A percentile compares a stretch with the other conserved stretches of the same genome.
Conservation (phyloP, 1,139 yeast species). For the Geotrichum histeridarum region DNA sequence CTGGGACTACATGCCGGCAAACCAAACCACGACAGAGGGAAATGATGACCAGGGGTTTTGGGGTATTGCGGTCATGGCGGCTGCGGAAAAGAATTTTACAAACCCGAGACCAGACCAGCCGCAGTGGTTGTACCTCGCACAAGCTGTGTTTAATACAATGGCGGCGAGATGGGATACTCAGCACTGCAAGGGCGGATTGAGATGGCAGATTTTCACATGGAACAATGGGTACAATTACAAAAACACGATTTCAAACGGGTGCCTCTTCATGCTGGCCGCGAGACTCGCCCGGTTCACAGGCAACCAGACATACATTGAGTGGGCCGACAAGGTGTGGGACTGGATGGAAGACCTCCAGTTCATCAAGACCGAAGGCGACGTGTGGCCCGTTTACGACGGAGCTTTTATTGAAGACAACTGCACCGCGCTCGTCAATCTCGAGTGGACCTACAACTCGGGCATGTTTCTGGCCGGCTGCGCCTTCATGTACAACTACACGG, state of each 20-base stretch:
- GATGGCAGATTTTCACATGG: constrained; percentile 97
- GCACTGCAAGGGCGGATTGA: constrained; percentile 77
- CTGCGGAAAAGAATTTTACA: constrained; percentile 74
- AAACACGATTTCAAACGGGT: constrained; percentile 86
- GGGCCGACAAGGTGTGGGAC: constrained; percentile 76
- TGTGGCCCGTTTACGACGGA: constrained; percentile 65
- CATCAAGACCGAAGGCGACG: constrained; percentile 41
- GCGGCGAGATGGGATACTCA: constrained; percentile 75
- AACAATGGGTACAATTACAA: constrained; percentile 90
- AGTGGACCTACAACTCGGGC: constrained; percentile 93
- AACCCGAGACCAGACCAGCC: constrained; percentile 52
- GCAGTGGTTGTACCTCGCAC: constrained; percentile 67
- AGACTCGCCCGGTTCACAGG: constrained; percentile 76
- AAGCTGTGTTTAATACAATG: constrained; percentile 87
- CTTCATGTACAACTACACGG: constrained; percentile 69
- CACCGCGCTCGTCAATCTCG: constrained; percentile 50
- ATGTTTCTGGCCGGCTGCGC: constrained; percentile 76
- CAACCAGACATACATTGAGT: constrained; percentile 68
- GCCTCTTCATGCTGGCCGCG: constrained; percentile 82
- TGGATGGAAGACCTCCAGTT: constrained; percentile 70
- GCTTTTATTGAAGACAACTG: constrained; percentile 61
- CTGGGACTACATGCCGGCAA: constrained; percentile 66
- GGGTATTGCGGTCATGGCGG: constrained; percentile 80
- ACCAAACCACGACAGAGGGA: constrained; percentile 75
- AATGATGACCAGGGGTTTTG: constrained; percentile 92